Evolutionary conservation across 2,329 filamentous ascomycete genomes (phyloP).

Genomic region (Arthrobotrys pseudoclavata): DNA sequence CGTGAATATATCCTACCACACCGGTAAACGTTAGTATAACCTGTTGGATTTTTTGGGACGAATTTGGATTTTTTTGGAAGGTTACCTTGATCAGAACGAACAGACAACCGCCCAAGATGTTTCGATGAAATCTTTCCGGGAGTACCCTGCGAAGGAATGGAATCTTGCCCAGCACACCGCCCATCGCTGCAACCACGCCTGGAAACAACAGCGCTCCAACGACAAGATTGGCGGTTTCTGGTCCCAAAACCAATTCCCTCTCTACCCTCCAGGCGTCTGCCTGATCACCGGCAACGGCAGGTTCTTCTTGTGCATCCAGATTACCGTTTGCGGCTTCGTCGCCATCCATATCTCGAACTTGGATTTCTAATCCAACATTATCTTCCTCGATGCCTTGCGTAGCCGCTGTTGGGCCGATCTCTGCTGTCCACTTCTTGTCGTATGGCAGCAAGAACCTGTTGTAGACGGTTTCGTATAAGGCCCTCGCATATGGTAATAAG

Average conservation of each 20-base stretch:
- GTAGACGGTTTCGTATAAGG: slow-evolving; percentile 75
- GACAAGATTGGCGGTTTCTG: slow-evolving; percentile 73
- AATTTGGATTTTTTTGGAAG: slow-evolving; percentile 6
- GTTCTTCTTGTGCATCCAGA: slow-evolving; percentile 32
- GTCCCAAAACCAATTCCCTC: slow-evolving; percentile 63
- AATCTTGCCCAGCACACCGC: slow-evolving; percentile 77
- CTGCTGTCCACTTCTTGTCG: slow-evolving; percentile 74
- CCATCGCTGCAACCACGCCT: slow-evolving; percentile 81
- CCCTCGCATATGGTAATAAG: slow-evolving; percentile 75
- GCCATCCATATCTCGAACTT: slow-evolving; percentile 62
- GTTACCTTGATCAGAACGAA: slow-evolving; percentile 83
- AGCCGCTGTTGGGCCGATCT: slow-evolving; percentile 73
- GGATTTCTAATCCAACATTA: slow-evolving; percentile 69
- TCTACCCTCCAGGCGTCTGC: slow-evolving; percentile 50
- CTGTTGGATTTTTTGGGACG: background rate
- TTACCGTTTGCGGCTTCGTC: slow-evolving; percentile 63
- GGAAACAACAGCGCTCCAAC: slow-evolving; percentile 84
- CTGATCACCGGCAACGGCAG: slow-evolving; percentile 42
- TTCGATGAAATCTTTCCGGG: slow-evolving; percentile 88
- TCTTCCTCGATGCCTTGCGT: slow-evolving; percentile 63
- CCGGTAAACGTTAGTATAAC: slow-evolving; percentile 42
- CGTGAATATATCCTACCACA: slow-evolving; percentile 70
- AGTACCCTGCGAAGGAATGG: slow-evolving; percentile 74
- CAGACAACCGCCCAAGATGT: slow-evolving; percentile 86
- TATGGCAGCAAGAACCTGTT: slow-evolving; percentile 72